Evolutionary conservation across 306 rosid species (phyloP).

Genomic region (Trifolium repens): DNA sequence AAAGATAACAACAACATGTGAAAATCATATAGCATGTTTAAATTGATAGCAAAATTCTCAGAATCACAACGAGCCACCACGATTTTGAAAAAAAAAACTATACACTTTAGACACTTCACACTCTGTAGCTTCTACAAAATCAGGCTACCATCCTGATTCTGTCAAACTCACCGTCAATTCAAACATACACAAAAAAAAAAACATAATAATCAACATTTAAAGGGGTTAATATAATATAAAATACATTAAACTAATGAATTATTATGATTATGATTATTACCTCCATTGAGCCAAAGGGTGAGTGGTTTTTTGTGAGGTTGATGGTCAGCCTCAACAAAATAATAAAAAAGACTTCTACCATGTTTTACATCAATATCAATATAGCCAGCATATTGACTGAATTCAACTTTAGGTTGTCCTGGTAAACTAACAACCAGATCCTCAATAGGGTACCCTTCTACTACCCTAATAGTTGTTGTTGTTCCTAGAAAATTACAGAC

Average conservation of each 20-base stretch:
- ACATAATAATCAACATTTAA: neutral
- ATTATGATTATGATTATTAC: slow-evolving; percentile 21
- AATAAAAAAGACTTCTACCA: slow-evolving; percentile 85
- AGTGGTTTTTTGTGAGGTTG: slow-evolving; percentile 61
- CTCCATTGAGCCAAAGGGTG: slow-evolving; percentile 97
- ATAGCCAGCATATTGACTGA: slow-evolving; percentile 79
- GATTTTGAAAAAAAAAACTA: no score
- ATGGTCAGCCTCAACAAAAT: slow-evolving; percentile 77
- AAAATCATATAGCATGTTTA: neutral
- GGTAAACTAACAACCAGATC: slow-evolving; percentile 76
- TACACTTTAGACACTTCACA: neutral
- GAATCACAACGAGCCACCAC: neutral
- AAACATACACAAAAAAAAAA: neutral
- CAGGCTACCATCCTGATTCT: neutral
- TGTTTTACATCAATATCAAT: slow-evolving; percentile 72
- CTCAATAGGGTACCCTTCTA: slow-evolving; percentile 67
- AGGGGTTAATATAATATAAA: neutral
- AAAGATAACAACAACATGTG: neutral
- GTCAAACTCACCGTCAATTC: neutral
- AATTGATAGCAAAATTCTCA: no score
- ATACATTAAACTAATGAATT: neutral
- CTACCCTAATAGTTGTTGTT: neutral
- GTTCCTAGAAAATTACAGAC: neutral
- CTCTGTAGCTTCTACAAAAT: no score
- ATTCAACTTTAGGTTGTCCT: slow-evolving; percentile 78